Base-by-base conservation (phyloP, 768 basidiomycete genomes). In the Kwoniella mangroviensis region DNA sequence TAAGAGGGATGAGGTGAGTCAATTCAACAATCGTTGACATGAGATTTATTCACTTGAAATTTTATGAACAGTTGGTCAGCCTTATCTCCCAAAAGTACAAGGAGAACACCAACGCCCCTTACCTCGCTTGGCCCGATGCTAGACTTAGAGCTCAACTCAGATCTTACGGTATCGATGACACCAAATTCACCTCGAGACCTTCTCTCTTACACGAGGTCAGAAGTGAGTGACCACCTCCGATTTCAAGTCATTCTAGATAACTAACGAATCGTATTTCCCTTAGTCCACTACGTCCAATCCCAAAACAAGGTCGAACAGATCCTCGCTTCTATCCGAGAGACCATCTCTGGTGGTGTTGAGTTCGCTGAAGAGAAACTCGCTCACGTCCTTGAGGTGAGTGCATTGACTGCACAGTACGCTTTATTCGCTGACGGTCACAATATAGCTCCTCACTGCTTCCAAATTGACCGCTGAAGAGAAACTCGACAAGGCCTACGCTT, bases 61-160 rank as follows among this genome's bases (percentile, higher is more conserved):
- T 4, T 19, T 12, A 19, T 17, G 15, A 15, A 42, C 63, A 77
- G 69, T 86, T 93, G 12, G 84, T 93, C 67, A 87, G 88, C 76
- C 74, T 91, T 63, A 91, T 94, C 71, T 75, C 74, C 34, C 42
- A n/a, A 73, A 92, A 88, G 79, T 89, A 88, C 76, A 85, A 85
- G 65, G 87, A 89, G 62, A 80, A 81, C 59, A 86, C 87, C 1
- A 86, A 89, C 2, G 84, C 88, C n/a, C 81, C 80, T 2, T 97
- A 96, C 84, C 85, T 95, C 60, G 87, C 87, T 11, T 98, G 96
- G 96, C 92, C 93, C 13, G 95, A 98, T 78, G 92, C 94, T 3
- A 88, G 95, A 41, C 88, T 98, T 28, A 90, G 94, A 56, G 93
- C 91, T 1, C 97, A 92, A 83, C 87, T 98, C 21, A 87, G 93